Evolutionary conservation across 352 stramenopile species (phyloP), one percentile per base, ranked within the genome.

Genomic region (Pythium pyrilobum): DNA sequence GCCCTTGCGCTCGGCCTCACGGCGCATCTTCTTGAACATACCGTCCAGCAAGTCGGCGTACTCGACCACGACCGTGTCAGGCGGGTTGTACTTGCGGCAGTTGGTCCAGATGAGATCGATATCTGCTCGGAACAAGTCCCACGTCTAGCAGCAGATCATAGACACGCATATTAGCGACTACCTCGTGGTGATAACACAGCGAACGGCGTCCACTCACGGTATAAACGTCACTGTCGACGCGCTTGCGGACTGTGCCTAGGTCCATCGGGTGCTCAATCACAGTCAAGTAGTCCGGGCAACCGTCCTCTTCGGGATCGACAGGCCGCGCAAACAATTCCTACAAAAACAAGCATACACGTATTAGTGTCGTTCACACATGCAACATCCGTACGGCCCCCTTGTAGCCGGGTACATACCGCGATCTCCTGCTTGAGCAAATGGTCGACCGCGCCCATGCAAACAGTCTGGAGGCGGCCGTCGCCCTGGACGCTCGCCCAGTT

Each of bases 261-360:
- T 96, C 86, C 57, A 96, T 96, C 2, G 86, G 86, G 7, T 90
- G 66, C 44, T 84, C 60, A 53, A 96, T 87, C 27, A 94, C 70
- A 10, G 69, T 74, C 38, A 92, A 70, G 49, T 96, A 96, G 54
- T 92, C 81, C 9, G 81, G 81, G 67, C 85, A 93, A 27, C 81
- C 81, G 59, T 95, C 81, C 32, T 82, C 64, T 51, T 81, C 78
- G 0, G 85, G 83, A 66, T 95, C 73, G 12, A 96, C 86, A 3
- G 86, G 86, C 18, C 84, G 81, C 39, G 81, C 69, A 64, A 96
- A 96, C 10, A 92, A 63, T 45, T 91, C 72, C 80, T 93, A 54
- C 20, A 52, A 15, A 36, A 41, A 11, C 23, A 31, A 20, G 23
- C 34, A 21, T 18, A 34, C 15, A 31, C 16, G 18, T 18, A 37